Base-by-base conservation (phyloP, 352 stramenopile species). In the Globisporangium irregulare region DNA sequence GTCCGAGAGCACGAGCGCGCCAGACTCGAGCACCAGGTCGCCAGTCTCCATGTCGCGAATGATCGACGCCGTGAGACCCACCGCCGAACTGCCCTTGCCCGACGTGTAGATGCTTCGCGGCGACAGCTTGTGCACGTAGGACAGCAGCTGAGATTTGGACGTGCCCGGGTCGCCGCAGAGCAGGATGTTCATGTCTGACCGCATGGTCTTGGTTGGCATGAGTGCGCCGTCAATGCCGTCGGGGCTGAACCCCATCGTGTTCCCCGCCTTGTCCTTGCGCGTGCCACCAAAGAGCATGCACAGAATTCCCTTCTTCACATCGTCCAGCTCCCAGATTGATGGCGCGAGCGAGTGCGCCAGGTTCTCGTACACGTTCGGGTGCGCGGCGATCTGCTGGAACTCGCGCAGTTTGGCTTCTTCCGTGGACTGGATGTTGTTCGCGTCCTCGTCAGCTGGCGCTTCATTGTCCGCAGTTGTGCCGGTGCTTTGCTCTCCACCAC, bases 281-380 rank as follows among this genome's bases (percentile, higher is more conserved):
- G 96, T 98, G 10, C 98, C 98, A 24, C 98, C 98, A 73, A 99
- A 99, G 22, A 99, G 86, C 97, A 99, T 98, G 73, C 97, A 99
- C 50, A 99, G 74, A 14, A 99, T 92, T 0, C 95, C 98, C 68
- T 99, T 99, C 74, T 99, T 99, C 5, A 99, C 97, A 76, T 99
- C 96, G 57, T 99, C 97, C 59, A 99, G 79, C 76, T 99, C 98
- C 90, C 90, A 94, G 41, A 96, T 94, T 15, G 87, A 94, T 58
- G 88, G 89, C 5, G 89, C 88, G 3, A 96, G 64, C 15, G 88
- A 96, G 55, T 91, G 79, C 27, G 88, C 84, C 18, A 94, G 69
- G 68, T 94, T 94, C 51, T 93, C 77, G 43, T 96, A 96, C 54
- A 92, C 84, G 38, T 83, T 89, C 48, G 88, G 86, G 56, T 94